Evolutionary conservation across 2,329 filamentous ascomycete genomes (phyloP).

Genomic region (Epichloe gansuensis): DNA sequence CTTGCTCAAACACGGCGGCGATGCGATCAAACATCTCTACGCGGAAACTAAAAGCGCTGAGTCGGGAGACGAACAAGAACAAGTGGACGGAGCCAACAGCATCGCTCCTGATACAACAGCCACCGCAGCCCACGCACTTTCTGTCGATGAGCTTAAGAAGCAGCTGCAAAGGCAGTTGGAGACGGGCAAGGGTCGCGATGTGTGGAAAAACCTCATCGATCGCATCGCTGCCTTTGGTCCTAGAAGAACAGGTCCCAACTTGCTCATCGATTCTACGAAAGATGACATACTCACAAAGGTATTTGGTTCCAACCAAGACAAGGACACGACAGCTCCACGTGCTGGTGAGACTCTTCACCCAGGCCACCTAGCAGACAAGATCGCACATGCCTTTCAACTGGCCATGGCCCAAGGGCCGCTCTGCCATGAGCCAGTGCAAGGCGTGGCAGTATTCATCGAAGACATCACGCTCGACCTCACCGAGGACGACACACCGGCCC

Average conservation of each 20-base stretch:
- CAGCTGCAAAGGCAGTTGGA: conserved; percentile 60
- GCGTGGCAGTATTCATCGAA: conserved; percentile 83
- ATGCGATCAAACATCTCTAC: conserved; percentile 69
- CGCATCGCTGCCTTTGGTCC: conserved; percentile 87
- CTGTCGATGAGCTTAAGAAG: conserved; percentile 63
- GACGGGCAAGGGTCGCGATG: conserved; percentile 58
- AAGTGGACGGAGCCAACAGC: conserved; percentile 21
- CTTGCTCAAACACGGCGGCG: conserved; percentile 62
- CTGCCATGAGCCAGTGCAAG: conserved; percentile 87
- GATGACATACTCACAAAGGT: conserved; percentile 61
- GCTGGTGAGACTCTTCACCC: conserved; percentile 41
- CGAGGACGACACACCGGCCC: conserved; percentile 41
- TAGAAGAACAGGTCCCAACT: conserved; percentile 70
- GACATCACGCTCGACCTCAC: conserved; percentile 52
- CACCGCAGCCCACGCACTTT: conserved; percentile 49
- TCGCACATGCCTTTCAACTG: conserved; percentile 88
- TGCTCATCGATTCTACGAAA: conserved; percentile 74
- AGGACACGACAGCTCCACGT: conserved; percentile 21
- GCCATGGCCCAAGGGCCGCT: conserved; percentile 80
- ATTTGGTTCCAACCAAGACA: conserved; percentile 34
- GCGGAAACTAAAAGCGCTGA: conserved; percentile 46
- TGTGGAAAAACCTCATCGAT: conserved; percentile 64
- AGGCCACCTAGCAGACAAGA: conserved; percentile 74
- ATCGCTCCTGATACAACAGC: conserved; percentile 46
- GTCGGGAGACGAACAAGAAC: conserved; percentile 17